Evolutionary conservation across 1,139 yeast genomes (phyloP).

Genomic region (Debaryomyces fabryi): DNA sequence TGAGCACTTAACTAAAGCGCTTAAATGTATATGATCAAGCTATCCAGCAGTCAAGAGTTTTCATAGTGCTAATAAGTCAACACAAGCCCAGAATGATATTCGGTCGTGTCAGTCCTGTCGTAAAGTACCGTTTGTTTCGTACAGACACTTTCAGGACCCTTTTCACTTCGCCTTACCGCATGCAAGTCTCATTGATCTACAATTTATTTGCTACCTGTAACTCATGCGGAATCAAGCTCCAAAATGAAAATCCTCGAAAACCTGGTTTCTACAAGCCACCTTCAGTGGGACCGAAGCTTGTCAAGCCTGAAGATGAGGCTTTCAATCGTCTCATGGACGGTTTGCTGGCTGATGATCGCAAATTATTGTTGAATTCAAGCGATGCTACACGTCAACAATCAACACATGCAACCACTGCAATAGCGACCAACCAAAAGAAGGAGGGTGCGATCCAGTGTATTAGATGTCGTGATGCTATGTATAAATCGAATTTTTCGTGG

Average conservation of each 20-base stretch:
- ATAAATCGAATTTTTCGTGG: conserved; percentile 39
- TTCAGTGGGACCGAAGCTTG: conserved; percentile 9
- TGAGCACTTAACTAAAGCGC: neutral
- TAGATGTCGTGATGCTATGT: conserved; percentile 57
- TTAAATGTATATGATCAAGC: neutral
- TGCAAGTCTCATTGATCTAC: conserved; percentile 6
- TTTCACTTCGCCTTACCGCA: conserved; percentile 1
- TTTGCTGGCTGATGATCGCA: conserved; percentile 29
- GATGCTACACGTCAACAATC: conserved; percentile 9
- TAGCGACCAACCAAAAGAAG: conserved; percentile 6
- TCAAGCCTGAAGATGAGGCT: conserved; percentile 25
- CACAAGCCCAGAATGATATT: neutral
- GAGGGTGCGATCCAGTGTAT: conserved; percentile 39
- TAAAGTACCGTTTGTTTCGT: neutral
- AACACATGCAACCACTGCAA: neutral
- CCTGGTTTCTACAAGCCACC: conserved; percentile 47
- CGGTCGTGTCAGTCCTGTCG: neutral
- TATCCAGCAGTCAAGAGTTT: neutral
- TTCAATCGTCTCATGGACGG: conserved; percentile 22
- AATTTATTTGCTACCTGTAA: conserved; percentile 25
- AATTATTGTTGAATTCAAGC: conserved; percentile 25
- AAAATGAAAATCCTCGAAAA: conserved; percentile 31
- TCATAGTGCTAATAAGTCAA: neutral
- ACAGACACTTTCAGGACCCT: neutral
- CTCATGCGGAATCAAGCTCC: conserved; percentile 60